A percentile compares a stretch with the other conserved stretches of the same genome.
Conservation (phyloP, 2,329 filamentous ascomycete species). For the Xylogone sp. region DNA sequence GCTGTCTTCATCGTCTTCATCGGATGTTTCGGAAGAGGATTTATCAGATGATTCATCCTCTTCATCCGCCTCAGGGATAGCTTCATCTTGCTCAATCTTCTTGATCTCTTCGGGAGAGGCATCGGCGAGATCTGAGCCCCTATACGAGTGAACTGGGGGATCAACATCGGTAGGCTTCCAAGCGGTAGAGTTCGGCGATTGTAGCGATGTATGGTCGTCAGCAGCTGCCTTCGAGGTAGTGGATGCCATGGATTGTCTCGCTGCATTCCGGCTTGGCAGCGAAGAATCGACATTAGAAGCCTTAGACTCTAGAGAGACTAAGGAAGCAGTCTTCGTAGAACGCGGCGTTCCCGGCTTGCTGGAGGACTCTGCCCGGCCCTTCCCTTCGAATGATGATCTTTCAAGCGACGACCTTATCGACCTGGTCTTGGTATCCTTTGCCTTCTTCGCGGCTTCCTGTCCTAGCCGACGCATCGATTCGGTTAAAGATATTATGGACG, state of each 20-base stretch:
- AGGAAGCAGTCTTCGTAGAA: not conserved
- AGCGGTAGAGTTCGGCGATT: conserved; percentile 19
- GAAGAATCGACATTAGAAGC: conserved; percentile 2
- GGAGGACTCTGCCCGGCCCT: not conserved
- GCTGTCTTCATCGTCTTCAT: conserved; percentile 34
- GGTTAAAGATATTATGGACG: conserved; percentile 21
- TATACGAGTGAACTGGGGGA: conserved; percentile 15
- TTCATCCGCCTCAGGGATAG: conserved; percentile 27
- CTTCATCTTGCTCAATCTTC: conserved; percentile 20
- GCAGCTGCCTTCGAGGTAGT: not conserved
- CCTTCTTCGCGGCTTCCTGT: conserved; percentile 63
- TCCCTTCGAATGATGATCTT: conserved; percentile 2
- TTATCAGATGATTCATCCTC: conserved; percentile 25
- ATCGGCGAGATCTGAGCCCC: conserved; percentile 15
- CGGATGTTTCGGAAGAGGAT: conserved; percentile 18
- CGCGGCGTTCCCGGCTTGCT: not conserved
- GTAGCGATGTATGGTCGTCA: conserved; percentile 1
- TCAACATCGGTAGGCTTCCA: conserved; percentile 23
- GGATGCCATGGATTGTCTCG: not conserved
- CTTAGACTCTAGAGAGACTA: not conserved
- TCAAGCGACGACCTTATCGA: conserved; percentile 11
- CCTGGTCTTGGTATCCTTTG: conserved; percentile 52
- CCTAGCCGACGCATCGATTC: conserved; percentile 52
- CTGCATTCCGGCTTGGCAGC: conserved; percentile 13
- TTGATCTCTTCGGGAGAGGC: conserved; percentile 23